These are phyloP conservation scores for Triticum urartu DNA, from an alignment of 176 grass and related monocot genomes.

Conservation along the genomic window DNA sequence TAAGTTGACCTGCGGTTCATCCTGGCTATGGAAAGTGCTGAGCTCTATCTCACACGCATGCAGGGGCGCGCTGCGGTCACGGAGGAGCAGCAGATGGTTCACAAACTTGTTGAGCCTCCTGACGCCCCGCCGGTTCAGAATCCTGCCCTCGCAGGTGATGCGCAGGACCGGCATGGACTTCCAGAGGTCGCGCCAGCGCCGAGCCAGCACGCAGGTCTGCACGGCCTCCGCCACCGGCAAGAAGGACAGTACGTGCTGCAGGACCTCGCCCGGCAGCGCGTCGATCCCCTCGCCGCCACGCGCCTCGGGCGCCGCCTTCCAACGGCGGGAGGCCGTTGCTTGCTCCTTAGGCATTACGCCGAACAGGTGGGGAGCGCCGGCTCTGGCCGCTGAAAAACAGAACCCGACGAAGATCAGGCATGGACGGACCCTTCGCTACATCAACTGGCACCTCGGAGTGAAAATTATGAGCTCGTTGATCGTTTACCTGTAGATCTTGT, in stretches of 20 bases:
- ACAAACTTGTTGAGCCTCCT: conserved; percentile 14
- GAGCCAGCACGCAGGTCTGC: background rate
- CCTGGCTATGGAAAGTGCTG: background rate
- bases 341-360: background rate
- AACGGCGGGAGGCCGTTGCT: background rate
- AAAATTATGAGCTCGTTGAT: background rate
- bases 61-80: background rate
- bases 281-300: background rate
- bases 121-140: background rate
- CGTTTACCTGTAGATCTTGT: background rate
- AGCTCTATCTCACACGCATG: conserved; percentile 11
- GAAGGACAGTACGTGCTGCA: conserved; percentile 31
- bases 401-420: background rate
- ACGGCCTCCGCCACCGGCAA: conserved; percentile 16
- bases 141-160: background rate
- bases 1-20: background rate
- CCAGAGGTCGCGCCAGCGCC: conserved; percentile 34
- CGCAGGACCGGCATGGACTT: conserved; percentile 20
- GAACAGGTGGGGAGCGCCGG: conserved; percentile 9
- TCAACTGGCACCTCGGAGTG: background rate
- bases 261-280: background rate
- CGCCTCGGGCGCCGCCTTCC: background rate
- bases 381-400: background rate
- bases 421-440: background rate
- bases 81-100: conserved; percentile 12